Base-by-base conservation (phyloP, 345 rosid species). In the Balakata baccata region DNA sequence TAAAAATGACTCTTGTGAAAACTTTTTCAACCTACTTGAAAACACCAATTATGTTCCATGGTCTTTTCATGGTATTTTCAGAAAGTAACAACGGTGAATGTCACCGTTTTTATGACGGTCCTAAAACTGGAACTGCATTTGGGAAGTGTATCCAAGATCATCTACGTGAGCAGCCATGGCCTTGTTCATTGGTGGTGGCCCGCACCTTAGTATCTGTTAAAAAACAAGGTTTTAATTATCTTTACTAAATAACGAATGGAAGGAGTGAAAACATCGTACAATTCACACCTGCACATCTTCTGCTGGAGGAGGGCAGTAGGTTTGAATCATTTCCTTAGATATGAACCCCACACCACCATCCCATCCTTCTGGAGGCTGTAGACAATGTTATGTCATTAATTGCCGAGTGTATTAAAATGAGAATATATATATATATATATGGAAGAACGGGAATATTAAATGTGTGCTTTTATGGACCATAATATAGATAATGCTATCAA, bases 131-230 rank as follows among this genome's bases (percentile, higher is more conserved):
- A 73, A 78, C 71, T 74, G 78, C 77, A 69, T 69, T 69, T 74
- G 66, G 37, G 67, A 47, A 16, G 74, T 53, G 67, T 73, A 78
- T 34, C 71, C 78, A 63, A 78, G 81, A 54, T 74, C 68, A 12
- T 74, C 66, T 7, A 78, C 71, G 71, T 74, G 71, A 64, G 74
- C 72, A 68, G 81, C 81, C 81, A 78, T 73, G 64, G 81, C 81
- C 68, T 78, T 78, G 71, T 78, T 78, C 81, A 78, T 78, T 37
- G 77, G 81, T 14, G 77, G 81, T 9, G 81, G 81, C 2, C 81
- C 81, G 38, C 81, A 78, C 59, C 77, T 73, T 39, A 78, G 41
- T 16, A 78, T 73, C 77, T 78, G 64, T 47, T 34, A 37, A 49
- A 37, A 25, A 11, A 25, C 4, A 46, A 16, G 9, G 34, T 70